Percentiles rank a stretch among this genome's conserved stretches.
Conservation (phyloP, 495 filamentous ascomycete genomes). For the Aspergillus haitiensis region DNA sequence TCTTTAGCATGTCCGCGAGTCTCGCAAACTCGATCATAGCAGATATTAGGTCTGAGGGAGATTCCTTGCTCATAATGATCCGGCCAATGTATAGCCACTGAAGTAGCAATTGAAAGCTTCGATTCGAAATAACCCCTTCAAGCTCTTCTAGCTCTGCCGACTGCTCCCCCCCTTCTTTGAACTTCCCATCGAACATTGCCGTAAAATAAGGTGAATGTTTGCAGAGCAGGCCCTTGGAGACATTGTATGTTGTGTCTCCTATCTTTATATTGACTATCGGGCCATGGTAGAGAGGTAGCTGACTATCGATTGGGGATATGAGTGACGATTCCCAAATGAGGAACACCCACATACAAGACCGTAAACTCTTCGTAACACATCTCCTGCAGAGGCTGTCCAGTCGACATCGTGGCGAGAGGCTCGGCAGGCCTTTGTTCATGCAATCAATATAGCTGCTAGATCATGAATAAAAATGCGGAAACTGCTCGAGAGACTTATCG, state of each 20-base stretch:
- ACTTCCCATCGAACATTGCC: constrained; percentile 31
- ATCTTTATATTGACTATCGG: constrained; percentile 10
- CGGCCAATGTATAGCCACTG: constrained; percentile 31
- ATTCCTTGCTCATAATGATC: constrained; percentile 18
- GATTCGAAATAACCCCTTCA: constrained; percentile 28
- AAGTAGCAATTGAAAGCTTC: constrained; percentile 26
- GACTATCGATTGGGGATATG: no score
- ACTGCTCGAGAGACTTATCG: no score
- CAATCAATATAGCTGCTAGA: no score
- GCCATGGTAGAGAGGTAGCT: constrained; percentile 11
- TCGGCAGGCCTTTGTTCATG: no score
- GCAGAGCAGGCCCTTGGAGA: constrained; percentile 28
- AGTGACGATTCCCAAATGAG: no score
- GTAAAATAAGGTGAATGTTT: constrained; percentile 30
- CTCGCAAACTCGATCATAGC: constrained; percentile 30
- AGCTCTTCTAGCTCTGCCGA: constrained; percentile 27
- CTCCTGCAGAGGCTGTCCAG: no score
- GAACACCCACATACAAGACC: no score
- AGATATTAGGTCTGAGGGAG: constrained; percentile 23
- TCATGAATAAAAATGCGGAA: no score
- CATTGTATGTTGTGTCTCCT: neutral
- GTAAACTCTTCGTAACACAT: no score
- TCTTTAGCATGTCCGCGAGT: constrained; percentile 29
- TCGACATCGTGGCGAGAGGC: no score
- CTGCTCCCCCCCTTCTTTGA: constrained; percentile 31